These are phyloP conservation scores for Rhodosporidiobolus sp. DNA, from an alignment of 768 basidiomycete species.

Conservation along the genomic window DNA sequence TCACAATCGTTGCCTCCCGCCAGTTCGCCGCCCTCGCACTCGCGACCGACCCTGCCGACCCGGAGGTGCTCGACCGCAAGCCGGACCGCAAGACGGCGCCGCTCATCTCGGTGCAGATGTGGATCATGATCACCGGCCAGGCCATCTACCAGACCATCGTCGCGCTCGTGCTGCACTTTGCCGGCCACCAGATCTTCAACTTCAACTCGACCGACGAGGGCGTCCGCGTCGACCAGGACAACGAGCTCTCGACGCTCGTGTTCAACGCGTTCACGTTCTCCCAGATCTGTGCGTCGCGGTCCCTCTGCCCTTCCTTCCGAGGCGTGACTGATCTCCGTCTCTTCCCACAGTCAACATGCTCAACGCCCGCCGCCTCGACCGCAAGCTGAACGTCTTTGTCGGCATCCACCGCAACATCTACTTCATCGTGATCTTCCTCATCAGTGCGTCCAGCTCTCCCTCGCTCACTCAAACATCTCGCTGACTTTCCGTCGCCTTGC, in stretches of 20 bases:
- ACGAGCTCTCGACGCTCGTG: slow-evolving; percentile 62
- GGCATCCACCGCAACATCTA: slow-evolving; percentile 75
- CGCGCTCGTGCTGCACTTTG: slow-evolving; percentile 86
- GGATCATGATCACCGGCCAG: slow-evolving; percentile 86
- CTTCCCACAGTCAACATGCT: slow-evolving; percentile 55
- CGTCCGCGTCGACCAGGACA: slow-evolving; percentile 44
- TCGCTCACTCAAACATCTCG: background rate
- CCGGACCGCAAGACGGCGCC: slow-evolving; percentile 87
- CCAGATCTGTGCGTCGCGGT: slow-evolving; percentile 66
- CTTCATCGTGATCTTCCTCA: slow-evolving; percentile 75
- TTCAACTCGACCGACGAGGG: slow-evolving; percentile 41
- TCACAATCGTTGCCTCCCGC: slow-evolving; percentile 52
- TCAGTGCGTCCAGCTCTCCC: slow-evolving; percentile 59
- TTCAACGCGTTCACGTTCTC: slow-evolving; percentile 99
- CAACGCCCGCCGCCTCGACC: slow-evolving; percentile 84
- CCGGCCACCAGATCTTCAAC: slow-evolving; percentile 66
- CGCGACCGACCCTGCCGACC: slow-evolving; percentile 90
- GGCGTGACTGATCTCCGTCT: background rate
- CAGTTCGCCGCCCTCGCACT: slow-evolving; percentile 98
- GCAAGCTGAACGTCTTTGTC: slow-evolving; percentile 80
- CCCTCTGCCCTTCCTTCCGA: too few relatives aligned
- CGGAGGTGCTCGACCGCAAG: slow-evolving; percentile 73
- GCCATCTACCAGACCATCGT: slow-evolving; percentile 78
- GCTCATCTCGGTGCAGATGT: slow-evolving; percentile 87
- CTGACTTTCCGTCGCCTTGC: slow-evolving; percentile 7